Percentiles rank a stretch among this genome's conserved stretches.
Evolutionary conservation across 2,329 filamentous ascomycete genomes (phyloP).

Genomic region (Botrytis sinoallii): DNA sequence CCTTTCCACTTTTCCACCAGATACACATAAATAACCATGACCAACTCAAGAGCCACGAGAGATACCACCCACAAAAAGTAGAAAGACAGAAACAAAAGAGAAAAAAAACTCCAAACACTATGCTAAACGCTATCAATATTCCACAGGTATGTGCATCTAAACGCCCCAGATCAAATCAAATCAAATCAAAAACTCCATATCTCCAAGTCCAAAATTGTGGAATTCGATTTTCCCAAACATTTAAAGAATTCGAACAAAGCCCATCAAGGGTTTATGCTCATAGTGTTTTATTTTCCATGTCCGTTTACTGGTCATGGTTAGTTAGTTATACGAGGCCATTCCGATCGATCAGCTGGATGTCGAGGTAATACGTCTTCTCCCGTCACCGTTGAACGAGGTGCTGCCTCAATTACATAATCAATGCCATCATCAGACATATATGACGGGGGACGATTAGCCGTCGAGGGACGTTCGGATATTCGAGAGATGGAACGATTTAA

Average conservation of each 20-base stretch:
- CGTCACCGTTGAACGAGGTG: conserved; percentile 55
- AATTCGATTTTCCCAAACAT: not conserved
- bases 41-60: not conserved
- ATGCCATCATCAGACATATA: conserved; percentile 75
- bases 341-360: conserved; percentile 47
- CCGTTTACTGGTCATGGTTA: not conserved
- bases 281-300: not conserved
- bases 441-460: conserved; percentile 62
- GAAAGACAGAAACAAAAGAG: not conserved
- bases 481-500: conserved; percentile 24
- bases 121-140: conserved; percentile 15
- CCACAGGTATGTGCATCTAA: conserved; percentile 5
- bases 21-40: not conserved
- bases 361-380: conserved; percentile 44
- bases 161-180: not conserved
- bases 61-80: not conserved
- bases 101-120: conserved; percentile 2
- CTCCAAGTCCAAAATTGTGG: not conserved
- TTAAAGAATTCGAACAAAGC: not conserved
- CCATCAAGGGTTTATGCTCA: conserved; percentile 12
- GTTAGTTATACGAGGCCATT: conserved; percentile 6
- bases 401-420: conserved; percentile 66
- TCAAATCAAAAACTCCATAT: not conserved
- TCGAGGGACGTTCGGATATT: conserved; percentile 28
- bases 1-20: not conserved